A percentile compares a stretch with the other conserved stretches of the same genome.
Evolutionary conservation across 164 flowering plant genomes (phyloP).

Genomic region (Stephania cephalantha): DNA sequence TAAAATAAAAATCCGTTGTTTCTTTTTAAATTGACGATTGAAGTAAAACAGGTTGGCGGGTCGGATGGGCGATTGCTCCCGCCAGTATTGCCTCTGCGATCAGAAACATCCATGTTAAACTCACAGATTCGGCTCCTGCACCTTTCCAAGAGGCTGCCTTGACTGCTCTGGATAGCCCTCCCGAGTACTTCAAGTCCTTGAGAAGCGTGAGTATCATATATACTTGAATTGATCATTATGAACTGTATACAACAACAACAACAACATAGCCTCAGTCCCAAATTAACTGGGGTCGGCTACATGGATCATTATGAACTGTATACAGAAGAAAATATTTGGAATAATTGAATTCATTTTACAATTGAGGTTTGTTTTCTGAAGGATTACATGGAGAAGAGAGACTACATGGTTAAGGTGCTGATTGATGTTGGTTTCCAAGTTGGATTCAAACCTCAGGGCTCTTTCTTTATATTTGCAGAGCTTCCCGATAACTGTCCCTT

Average conservation of each 20-base stretch:
- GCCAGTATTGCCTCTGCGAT: constrained; percentile 61
- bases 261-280: no score
- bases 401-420: constrained; percentile 44
- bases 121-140: constrained; percentile 87
- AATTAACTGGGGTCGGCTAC: no score
- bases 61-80: constrained; percentile 89
- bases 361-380: constrained; percentile 14
- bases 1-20: not conserved
- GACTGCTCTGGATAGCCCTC: constrained; percentile 56
- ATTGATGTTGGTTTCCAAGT: constrained; percentile 47
- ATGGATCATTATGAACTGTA: constrained; percentile 1
- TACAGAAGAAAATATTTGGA: not conserved
- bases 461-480: constrained; percentile 72
- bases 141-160: constrained; percentile 88
- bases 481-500: constrained; percentile 55
- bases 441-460: constrained; percentile 56
- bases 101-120: constrained; percentile 59
- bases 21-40: constrained; percentile 4
- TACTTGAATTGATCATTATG: constrained; percentile 1
- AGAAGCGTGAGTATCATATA: constrained; percentile 32
- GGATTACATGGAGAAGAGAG: constrained; percentile 65
- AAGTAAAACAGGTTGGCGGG: constrained; percentile 66
- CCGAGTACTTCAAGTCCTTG: constrained; percentile 44
- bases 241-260: not conserved
- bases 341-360: not conserved